phyloP scores from a whole-genome alignment of 768 basidiomycete species.

The Pisolithus marmoratus region DNA sequence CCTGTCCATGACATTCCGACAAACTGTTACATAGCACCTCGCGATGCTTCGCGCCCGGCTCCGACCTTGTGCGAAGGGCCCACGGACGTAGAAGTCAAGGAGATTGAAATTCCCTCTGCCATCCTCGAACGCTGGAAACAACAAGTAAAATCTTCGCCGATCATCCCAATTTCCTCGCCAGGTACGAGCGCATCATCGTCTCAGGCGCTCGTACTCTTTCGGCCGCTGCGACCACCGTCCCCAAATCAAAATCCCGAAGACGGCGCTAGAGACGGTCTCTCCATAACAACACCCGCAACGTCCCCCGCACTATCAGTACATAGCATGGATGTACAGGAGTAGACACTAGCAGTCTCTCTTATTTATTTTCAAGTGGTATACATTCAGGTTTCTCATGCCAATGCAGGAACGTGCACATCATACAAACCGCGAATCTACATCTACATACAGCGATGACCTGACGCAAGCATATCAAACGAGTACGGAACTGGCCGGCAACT shows the following conservation, averaged over 20 bases:
- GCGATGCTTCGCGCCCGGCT: neutral
- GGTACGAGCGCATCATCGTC: conserved; percentile 6
- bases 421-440: conserved; percentile 22
- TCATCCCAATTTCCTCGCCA: conserved; percentile 14
- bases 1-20: neutral
- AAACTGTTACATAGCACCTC: neutral
- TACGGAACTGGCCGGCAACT: conserved; percentile 11
- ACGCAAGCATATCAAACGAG: neutral
- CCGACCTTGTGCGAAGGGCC: conserved; percentile 13
- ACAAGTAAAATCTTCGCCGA: conserved; percentile 18
- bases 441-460: conserved; percentile 5
- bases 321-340: conserved; percentile 50
- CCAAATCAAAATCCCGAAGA: conserved; percentile 8
- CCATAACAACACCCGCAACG: neutral
- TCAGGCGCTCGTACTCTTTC: conserved; percentile 54
- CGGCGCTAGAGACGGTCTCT: neutral
- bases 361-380: neutral
- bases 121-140: conserved; percentile 42
- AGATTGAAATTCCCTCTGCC: conserved; percentile 38
- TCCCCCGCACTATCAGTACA: conserved; percentile 26
- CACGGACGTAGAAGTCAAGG: conserved; percentile 15
- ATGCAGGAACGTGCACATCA: conserved; percentile 18
- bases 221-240: conserved; percentile 30
- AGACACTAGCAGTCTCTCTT: conserved; percentile 2
- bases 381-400: conserved; percentile 1